Conservation (phyloP, 2,329 filamentous ascomycete genomes). For the Pseudogymnoascus sp. region DNA sequence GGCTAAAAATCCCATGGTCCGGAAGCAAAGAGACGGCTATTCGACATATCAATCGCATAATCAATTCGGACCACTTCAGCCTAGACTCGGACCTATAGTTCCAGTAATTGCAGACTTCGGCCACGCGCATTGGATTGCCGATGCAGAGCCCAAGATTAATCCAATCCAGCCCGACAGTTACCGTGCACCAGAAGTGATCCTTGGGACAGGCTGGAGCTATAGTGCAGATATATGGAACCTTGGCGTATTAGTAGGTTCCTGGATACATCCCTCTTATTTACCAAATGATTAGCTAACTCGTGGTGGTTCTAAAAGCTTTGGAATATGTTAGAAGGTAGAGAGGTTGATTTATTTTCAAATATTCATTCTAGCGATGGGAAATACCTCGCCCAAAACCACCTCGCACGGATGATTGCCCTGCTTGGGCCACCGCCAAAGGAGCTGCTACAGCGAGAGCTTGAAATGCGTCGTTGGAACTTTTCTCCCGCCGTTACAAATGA, state of each 20-base stretch:
- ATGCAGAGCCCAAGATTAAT: not conserved
- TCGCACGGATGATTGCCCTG: slow-evolving; percentile 38
- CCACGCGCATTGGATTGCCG: slow-evolving; percentile 12
- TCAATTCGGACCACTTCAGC: slow-evolving; percentile 16
- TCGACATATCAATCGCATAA: slow-evolving; percentile 19
- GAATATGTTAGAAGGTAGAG: slow-evolving; percentile 14
- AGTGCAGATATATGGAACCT: slow-evolving; percentile 25
- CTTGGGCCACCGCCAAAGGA: slow-evolving; percentile 33
- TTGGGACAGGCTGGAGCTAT: slow-evolving; percentile 16
- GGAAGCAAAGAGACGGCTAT: slow-evolving; percentile 15
- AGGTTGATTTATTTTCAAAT: slow-evolving; percentile 9
- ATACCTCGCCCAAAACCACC: slow-evolving; percentile 33
- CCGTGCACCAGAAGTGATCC: slow-evolving; percentile 6
- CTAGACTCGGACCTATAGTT: slow-evolving; percentile 12
- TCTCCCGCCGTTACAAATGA: slow-evolving; percentile 23
- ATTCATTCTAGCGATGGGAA: slow-evolving; percentile 9
- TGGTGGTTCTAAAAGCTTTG: slow-evolving; percentile 11
- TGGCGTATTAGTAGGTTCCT: slow-evolving; percentile 20
- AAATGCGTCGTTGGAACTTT: slow-evolving; percentile 29
- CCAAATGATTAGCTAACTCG: not conserved
- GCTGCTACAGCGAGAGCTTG: slow-evolving; percentile 26
- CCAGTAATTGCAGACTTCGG: slow-evolving; percentile 12
- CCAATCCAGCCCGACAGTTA: slow-evolving; percentile 11
- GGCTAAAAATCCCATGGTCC: slow-evolving; percentile 17
- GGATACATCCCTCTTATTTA: not conserved